phyloP scores from a whole-genome alignment of 1,139 yeast genomes.

The Candida sanyaensis region DNA sequence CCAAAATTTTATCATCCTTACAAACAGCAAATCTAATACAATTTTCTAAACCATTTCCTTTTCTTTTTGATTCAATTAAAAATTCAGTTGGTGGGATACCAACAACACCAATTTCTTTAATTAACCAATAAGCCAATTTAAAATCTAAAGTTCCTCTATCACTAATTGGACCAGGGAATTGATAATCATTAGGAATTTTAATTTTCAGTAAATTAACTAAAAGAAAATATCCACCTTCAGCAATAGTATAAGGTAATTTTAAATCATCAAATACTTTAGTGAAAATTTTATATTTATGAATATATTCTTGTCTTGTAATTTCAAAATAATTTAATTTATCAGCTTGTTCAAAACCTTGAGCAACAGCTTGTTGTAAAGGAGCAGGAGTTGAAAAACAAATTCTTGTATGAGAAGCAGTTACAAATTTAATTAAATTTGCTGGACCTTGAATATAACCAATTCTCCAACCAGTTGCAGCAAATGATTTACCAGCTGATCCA shows the following conservation, averaged over 20 bases:
- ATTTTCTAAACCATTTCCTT: conserved; percentile 76
- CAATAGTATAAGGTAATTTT: conserved; percentile 81
- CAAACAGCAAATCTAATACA: conserved; percentile 94
- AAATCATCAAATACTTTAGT: conserved; percentile 80
- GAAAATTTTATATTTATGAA: conserved; percentile 69
- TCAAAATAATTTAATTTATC: conserved; percentile 65
- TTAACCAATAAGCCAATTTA: conserved; percentile 88
- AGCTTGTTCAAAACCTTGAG: conserved; percentile 71
- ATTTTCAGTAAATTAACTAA: conserved; percentile 85
- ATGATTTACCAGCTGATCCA: conserved; percentile 96
- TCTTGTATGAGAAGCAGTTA: conserved; percentile 88
- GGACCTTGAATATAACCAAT: conserved; percentile 94
- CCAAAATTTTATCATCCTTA: conserved; percentile 79
- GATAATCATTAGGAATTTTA: conserved; percentile 71
- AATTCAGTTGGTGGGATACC: conserved; percentile 97
- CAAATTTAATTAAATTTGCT: conserved; percentile 76
- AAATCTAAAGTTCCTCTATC: conserved; percentile 77
- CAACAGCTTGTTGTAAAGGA: conserved; percentile 92
- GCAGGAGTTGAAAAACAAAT: conserved; percentile 88
- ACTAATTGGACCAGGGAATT: conserved; percentile 68
- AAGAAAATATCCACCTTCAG: conserved; percentile 93
- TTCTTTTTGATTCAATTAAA: conserved; percentile 57
- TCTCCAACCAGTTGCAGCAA: conserved; percentile 99
- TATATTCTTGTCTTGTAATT: conserved; percentile 64
- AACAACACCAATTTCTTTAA: conserved; percentile 89